A percentile compares a stretch with the other conserved stretches of the same genome.
phyloP scores from a whole-genome alignment of 768 basidiomycete genomes.

The Pleurotus ostreatus region DNA sequence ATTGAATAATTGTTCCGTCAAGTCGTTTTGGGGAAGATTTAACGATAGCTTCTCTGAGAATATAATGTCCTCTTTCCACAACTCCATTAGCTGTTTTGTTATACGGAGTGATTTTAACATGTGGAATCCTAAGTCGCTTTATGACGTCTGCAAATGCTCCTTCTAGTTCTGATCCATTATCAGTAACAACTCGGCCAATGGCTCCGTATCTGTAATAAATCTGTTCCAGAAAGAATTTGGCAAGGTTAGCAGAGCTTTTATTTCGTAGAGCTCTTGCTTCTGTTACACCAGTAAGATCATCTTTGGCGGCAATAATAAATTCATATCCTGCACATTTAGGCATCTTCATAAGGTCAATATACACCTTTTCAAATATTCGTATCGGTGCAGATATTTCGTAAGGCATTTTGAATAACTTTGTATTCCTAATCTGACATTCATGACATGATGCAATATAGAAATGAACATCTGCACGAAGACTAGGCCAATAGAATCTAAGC shows the following conservation, averaged over 20 bases:
- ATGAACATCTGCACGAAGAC: constrained; percentile 14
- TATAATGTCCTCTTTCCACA: no score
- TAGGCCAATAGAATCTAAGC: constrained; percentile 16
- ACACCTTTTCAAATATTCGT: constrained; percentile 17
- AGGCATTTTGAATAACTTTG: constrained; percentile 12
- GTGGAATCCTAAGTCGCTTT: no score
- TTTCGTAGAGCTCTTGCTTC: constrained; percentile 23
- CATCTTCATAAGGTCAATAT: constrained; percentile 26
- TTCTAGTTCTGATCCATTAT: no score
- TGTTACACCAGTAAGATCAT: constrained; percentile 23
- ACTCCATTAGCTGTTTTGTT: no score
- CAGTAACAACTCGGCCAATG: no score
- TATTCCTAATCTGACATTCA: constrained; percentile 17
- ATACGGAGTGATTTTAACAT: no score
- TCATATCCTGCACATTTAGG: constrained; percentile 13
- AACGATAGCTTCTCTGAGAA: no score
- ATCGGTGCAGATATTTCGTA: background rate
- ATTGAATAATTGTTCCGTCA: no score
- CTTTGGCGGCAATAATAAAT: constrained; percentile 21
- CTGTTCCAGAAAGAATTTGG: constrained; percentile 19
- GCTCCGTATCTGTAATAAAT: no score
- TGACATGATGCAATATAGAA: constrained; percentile 22
- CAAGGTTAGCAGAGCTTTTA: constrained; percentile 11
- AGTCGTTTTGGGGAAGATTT: no score
- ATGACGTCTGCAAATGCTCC: no score